A percentile compares a stretch with the other conserved stretches of the same genome.
Conservation (phyloP, 176 grass and related monocot species). For the Alopecurus myosuroides region DNA sequence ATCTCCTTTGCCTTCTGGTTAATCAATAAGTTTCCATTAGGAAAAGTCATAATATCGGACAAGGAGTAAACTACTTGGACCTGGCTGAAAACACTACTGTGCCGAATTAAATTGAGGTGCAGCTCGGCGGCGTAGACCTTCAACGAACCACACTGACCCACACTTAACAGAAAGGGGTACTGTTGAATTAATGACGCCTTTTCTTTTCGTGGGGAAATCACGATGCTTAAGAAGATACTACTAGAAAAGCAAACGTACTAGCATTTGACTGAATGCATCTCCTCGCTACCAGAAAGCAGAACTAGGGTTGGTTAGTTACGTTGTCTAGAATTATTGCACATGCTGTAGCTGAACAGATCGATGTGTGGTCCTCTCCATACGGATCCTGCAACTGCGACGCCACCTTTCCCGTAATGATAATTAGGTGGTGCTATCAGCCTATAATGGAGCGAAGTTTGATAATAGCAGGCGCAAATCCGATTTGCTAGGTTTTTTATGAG, state of each 20-base stretch:
- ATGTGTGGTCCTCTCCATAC: neutral
- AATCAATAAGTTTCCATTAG: too few species aligned
- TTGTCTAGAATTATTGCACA: conserved; percentile 18
- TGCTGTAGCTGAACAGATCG: neutral
- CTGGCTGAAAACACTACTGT: neutral
- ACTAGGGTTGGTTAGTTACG: conserved; percentile 5
- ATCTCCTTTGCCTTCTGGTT: too few species aligned
- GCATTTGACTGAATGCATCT: neutral
- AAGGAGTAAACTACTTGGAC: neutral
- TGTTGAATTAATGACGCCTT: neutral
- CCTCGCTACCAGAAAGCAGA: neutral
- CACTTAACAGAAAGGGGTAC: neutral
- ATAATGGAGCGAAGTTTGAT: neutral
- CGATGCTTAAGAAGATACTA: neutral
- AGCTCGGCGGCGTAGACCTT: neutral
- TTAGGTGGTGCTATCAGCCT: neutral
- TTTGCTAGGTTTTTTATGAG: neutral
- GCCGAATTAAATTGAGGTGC: neutral
- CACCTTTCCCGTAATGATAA: conserved; percentile 6
- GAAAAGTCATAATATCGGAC: neutral
- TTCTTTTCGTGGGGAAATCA: neutral
- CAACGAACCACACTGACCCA: neutral
- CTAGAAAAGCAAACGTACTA: neutral
- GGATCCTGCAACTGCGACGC: conserved; percentile 12
- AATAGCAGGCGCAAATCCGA: neutral